Base-by-base conservation (phyloP, 192 early-diverging fungal genomes). In the Gamsiella multidivaricata region DNA sequence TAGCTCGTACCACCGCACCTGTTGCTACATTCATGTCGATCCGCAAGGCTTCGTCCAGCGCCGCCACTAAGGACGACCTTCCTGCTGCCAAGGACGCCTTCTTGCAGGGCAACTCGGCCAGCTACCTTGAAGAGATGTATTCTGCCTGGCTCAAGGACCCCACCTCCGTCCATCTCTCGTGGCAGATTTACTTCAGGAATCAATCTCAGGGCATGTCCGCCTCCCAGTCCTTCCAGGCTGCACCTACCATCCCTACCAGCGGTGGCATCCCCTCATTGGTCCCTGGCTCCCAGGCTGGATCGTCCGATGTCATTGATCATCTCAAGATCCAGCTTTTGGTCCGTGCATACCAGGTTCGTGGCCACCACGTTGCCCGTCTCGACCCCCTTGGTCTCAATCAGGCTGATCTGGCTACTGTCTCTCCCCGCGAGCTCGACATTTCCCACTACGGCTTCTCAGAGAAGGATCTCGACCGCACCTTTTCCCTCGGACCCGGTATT, bases 241-340 rank as follows among this genome's bases (percentile, higher is more conserved):
- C 97, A 37, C 94, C 93, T 12, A 92, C 88, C 41, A 86, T 96
- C 47, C 90, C 93, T 31, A 85, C 91, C 5, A 86, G 89, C 51
- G 88, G 84, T 10, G 87, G 87, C 52, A 89, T 90, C 0, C 84
- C 69, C 28, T 82, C 49, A 79, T 86, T 70, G 61, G 88, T 75
- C 81, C 88, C 80, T 73, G 83, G 70, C 46, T 87, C 26, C 59
- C 84, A 59, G 25, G 72, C 57, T 20, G 57, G 50, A 46, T 76
- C 85, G 33, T 68, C 80, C 3, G 87, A 93, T 58, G 93, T 98
- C 46, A 89, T 94, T 85, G 96, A 99, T 83, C 95, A 97, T 82
- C 91, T 99, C 89, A 99, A 99, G 84, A 93, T 99, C 37, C 97
- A 99, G 87, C 88, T 99, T 29, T 75, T 99, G 55, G 94, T 94